phyloP scores from a whole-genome alignment of 495 filamentous ascomycete genomes.

The Astrothelium macrocarpum region DNA sequence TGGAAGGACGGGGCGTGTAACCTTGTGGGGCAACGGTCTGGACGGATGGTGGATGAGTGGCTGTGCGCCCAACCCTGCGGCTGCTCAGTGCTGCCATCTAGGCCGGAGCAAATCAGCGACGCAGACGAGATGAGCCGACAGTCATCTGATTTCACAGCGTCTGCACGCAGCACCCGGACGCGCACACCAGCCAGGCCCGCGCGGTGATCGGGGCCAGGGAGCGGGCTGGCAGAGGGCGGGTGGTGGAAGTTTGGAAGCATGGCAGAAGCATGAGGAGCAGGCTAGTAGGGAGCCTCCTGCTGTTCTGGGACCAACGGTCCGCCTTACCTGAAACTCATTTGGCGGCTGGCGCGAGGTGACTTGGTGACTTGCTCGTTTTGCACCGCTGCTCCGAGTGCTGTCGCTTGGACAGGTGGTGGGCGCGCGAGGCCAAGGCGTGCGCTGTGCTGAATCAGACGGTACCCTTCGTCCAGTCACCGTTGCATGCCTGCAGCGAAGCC shows the following conservation, averaged over 20 bases:
- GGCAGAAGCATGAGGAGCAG: neutral
- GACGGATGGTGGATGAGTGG: neutral
- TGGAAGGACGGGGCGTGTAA: neutral
- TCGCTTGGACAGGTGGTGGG: too few relatives aligned
- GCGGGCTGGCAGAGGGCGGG: neutral
- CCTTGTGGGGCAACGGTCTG: neutral
- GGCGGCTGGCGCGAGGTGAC: neutral
- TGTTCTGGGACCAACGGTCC: slow-evolving; percentile 6
- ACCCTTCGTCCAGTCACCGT: neutral
- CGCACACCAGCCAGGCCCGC: too few relatives aligned
- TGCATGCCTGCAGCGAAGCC: neutral
- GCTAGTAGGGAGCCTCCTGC: neutral
- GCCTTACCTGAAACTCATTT: slow-evolving; percentile 5
- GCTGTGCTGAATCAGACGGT: neutral
- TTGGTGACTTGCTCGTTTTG: neutral
- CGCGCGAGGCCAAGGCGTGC: neutral
- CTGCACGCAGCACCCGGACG: neutral
- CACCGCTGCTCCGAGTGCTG: neutral
- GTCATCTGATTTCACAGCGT: slow-evolving; percentile 3
- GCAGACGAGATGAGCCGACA: neutral
- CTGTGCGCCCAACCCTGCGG: neutral
- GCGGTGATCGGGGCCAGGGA: too few relatives aligned
- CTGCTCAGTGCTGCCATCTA: neutral
- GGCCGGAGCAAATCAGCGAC: neutral
- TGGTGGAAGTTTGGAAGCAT: neutral